Conservation (phyloP, 2,329 filamentous ascomycete species). For the Alternaria ethzedia region DNA sequence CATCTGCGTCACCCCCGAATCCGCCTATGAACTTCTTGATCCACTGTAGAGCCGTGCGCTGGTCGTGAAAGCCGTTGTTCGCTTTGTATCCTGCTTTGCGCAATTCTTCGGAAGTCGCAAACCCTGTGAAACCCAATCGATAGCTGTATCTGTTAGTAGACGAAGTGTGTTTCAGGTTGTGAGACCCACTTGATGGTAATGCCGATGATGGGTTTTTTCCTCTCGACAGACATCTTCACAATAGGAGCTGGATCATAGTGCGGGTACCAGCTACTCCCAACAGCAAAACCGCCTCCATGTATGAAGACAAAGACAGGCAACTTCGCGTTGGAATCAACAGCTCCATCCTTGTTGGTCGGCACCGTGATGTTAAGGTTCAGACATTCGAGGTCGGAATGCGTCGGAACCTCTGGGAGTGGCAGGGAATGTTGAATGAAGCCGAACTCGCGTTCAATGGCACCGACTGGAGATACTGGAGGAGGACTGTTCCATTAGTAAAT, state of each 20-base stretch:
- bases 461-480: constrained; percentile 48
- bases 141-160: constrained; percentile 27
- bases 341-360: constrained; percentile 39
- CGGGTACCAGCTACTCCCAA: constrained; percentile 61
- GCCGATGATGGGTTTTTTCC: constrained; percentile 55
- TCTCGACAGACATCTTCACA: constrained; percentile 53
- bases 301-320: constrained; percentile 62
- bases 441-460: constrained; percentile 56
- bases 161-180: constrained; percentile 37
- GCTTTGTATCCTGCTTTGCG: constrained; percentile 50
- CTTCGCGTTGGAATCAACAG: constrained; percentile 32
- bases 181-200: constrained; percentile 53
- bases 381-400: constrained; percentile 57
- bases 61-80: constrained; percentile 46
- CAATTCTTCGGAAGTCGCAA: constrained; percentile 57
- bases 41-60: constrained; percentile 48
- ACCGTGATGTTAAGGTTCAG: constrained; percentile 61
- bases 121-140: constrained; percentile 40
- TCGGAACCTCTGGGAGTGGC: constrained; percentile 45
- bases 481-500: constrained; percentile 16
- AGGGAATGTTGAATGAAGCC: constrained; percentile 57
- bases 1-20: constrained; percentile 48
- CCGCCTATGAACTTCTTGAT: constrained; percentile 44
- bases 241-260: constrained; percentile 57
- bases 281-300: constrained; percentile 59